These are phyloP conservation scores for Plenodomus tracheiphilus DNA, from an alignment of 2,329 filamentous ascomycete species.

Conservation along the genomic window DNA sequence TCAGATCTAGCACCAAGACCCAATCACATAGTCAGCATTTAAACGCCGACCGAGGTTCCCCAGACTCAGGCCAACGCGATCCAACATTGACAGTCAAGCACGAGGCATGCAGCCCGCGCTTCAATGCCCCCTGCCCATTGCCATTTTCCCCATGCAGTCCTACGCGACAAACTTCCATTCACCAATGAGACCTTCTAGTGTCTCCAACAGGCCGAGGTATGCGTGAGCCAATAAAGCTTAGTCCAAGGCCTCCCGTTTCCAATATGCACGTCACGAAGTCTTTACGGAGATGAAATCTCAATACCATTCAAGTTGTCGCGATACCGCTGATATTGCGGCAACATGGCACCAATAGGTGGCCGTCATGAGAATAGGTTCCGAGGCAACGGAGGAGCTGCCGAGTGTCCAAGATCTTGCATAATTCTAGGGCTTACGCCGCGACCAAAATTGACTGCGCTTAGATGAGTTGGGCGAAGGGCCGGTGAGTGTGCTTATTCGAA, in stretches of 20 bases:
- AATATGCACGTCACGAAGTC: not conserved
- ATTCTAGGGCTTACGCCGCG: not conserved
- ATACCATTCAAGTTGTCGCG: not conserved
- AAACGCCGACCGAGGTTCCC: not conserved
- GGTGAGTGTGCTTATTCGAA: not conserved
- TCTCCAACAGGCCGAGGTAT: not conserved
- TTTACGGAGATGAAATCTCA: not conserved
- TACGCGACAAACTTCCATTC: not conserved
- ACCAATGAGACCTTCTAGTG: not conserved
- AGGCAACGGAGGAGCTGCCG: not conserved
- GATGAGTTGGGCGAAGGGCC: not conserved
- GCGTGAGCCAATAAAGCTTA: not conserved
- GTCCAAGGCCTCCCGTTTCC: not conserved
- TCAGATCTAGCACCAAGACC: not conserved
- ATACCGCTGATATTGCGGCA: not conserved
- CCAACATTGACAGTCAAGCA: not conserved
- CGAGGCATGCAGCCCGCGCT: not conserved
- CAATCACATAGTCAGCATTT: not conserved
- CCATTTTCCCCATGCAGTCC: not conserved
- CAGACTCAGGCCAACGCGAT: not conserved
- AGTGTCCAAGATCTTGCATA: not conserved
- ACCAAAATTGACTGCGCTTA: not conserved
- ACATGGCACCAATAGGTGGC: not conserved
- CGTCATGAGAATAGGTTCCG: not conserved
- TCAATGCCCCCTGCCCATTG: not conserved